Evolutionary conservation across 768 basidiomycete genomes (phyloP).

Genomic region (Sporobolomyces roseus): DNA sequence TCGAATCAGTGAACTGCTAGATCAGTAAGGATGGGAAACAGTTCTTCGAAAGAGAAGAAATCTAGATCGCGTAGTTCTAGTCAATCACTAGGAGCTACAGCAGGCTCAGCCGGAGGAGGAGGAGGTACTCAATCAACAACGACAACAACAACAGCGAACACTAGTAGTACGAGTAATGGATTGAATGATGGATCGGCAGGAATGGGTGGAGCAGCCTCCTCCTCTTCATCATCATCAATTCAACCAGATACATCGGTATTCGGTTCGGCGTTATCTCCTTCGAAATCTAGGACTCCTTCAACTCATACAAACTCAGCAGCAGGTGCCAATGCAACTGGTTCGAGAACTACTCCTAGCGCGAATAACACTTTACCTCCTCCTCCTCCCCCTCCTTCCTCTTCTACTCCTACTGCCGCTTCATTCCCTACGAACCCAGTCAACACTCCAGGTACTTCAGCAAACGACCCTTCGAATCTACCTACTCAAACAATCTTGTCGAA

Average conservation of each 20-base stretch:
- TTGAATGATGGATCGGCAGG: not conserved
- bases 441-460: conserved; percentile 26
- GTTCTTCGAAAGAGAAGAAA: conserved; percentile 31
- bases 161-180: not conserved
- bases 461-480: conserved; percentile 68
- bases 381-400: not conserved
- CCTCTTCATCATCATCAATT: too few relatives aligned
- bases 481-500: conserved; percentile 80
- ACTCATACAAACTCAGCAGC: not conserved
- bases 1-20: too few relatives aligned
- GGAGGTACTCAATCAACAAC: not conserved
- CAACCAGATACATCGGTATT: too few relatives aligned
- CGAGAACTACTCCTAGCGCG: too few relatives aligned
- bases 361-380: too few relatives aligned
- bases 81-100: not conserved
- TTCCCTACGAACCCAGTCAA: not conserved
- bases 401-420: too few relatives aligned
- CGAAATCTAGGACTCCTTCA: conserved; percentile 1
- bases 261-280: conserved; percentile 19
- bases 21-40: conserved; percentile 24
- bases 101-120: not conserved
- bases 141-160: not conserved
- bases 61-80: conserved; percentile 11
- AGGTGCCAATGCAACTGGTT: too few relatives aligned
- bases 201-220: too few relatives aligned